Percentiles rank a stretch among this genome's conserved stretches.
phyloP scores from a whole-genome alignment of 106 monocot species.

The Hemerocallis citrina region DNA sequence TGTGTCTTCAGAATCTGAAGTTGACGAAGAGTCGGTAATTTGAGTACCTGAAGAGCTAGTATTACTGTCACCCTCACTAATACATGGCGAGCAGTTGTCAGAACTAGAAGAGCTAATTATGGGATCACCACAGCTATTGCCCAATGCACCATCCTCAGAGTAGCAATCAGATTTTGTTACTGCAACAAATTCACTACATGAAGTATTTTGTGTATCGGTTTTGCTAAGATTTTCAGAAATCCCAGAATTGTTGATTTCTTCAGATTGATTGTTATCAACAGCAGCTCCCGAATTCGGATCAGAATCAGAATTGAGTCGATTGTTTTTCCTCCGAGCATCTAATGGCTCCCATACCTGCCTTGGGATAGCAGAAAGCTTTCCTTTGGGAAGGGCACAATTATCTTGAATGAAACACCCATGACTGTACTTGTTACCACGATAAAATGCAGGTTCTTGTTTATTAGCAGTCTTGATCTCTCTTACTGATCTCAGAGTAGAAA shows the following conservation, averaged over 20 bases:
- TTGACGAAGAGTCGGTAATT: constrained; percentile 59
- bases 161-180: constrained; percentile 8
- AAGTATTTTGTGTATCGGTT: not conserved
- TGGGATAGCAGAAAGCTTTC: constrained; percentile 18
- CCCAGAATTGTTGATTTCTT: constrained; percentile 10
- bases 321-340: constrained; percentile 37
- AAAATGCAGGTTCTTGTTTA: constrained; percentile 12
- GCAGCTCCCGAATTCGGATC: constrained; percentile 5
- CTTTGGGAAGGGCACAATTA: constrained; percentile 21
- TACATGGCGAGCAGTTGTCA: constrained; percentile 62
- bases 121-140: constrained; percentile 22
- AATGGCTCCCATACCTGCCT: constrained; percentile 71
- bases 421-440: constrained; percentile 21
- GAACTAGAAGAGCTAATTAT: constrained; percentile 39
- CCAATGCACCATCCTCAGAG: constrained; percentile 6
- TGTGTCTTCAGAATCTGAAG: constrained; percentile 80
- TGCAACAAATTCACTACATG: constrained; percentile 8
- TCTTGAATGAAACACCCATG: constrained; percentile 15
- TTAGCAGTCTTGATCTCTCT: constrained; percentile 27
- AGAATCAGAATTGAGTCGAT: constrained; percentile 16
- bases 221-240: constrained; percentile 1
- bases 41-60: constrained; percentile 45
- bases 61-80: constrained; percentile 56
- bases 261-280: constrained; percentile 4
- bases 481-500: constrained; percentile 13